Percentiles rank a stretch among this genome's conserved stretches.
Conservation (phyloP, 345 rosid genomes). For the Citrus australasica region DNA sequence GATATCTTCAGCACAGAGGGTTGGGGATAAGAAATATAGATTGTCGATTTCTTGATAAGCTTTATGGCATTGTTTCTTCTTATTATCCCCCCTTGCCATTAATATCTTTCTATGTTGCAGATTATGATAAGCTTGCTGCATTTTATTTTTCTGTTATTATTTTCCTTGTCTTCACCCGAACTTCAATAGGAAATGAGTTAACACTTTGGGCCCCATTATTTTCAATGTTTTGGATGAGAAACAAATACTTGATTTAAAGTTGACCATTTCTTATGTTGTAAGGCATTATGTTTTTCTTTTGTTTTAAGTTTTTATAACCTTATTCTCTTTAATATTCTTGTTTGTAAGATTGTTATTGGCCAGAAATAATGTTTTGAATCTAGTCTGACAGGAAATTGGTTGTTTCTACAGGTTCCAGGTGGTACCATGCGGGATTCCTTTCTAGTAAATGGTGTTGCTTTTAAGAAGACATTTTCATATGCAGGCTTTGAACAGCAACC, state of each 20-base stretch:
- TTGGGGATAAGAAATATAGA: not conserved
- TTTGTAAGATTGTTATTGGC: not conserved
- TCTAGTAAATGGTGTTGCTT: conserved; percentile 96
- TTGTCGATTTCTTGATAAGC: not conserved
- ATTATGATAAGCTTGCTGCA: not conserved
- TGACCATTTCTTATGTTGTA: not conserved
- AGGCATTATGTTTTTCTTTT: not conserved
- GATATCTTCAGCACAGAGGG: not conserved
- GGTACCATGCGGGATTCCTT: conserved; percentile 97
- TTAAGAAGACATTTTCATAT: conserved; percentile 98
- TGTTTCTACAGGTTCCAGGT: conserved; percentile 75
- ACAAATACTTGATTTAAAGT: not conserved
- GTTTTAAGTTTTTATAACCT: not conserved
- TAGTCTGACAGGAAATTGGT: conserved; percentile 5
- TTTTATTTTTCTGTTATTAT: not conserved
- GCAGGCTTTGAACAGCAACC: conserved; percentile 99
- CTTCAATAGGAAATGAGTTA: not conserved
- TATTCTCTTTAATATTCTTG: not conserved
- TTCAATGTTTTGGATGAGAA: not conserved
- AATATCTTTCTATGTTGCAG: not conserved
- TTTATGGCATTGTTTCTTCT: too few relatives aligned
- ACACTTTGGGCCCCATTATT: not conserved
- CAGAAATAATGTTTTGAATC: not conserved
- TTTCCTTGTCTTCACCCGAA: not conserved
- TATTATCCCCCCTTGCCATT: not conserved